Evolutionary conservation across 768 basidiomycete genomes (phyloP).

Genomic region (Collybia sp.): DNA sequence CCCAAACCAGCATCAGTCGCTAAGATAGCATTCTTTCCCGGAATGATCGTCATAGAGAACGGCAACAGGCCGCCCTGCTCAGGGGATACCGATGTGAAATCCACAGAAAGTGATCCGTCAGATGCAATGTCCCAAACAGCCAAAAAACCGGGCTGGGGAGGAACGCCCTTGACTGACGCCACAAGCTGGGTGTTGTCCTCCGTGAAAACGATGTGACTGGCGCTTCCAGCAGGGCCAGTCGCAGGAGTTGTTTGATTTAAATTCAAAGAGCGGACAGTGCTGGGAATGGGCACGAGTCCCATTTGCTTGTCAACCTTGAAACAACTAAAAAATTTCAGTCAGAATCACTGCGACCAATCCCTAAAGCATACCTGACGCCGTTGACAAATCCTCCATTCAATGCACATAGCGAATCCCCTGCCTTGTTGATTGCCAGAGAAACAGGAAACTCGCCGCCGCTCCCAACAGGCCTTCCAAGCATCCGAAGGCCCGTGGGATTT

Average conservation of each 20-base stretch:
- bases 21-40: constrained; percentile 33
- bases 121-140: constrained; percentile 42
- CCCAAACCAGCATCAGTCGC: constrained; percentile 35
- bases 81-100: constrained; percentile 31
- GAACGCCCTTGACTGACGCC: constrained; percentile 44
- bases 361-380: constrained; percentile 27
- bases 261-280: constrained; percentile 35
- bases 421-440: constrained; percentile 32
- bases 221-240: constrained; percentile 39
- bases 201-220: constrained; percentile 41
- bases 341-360: background rate
- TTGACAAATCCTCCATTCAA: constrained; percentile 41
- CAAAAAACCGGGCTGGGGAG: constrained; percentile 43
- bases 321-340: constrained; percentile 24
- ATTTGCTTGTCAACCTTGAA: constrained; percentile 34
- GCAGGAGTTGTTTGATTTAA: constrained; percentile 50
- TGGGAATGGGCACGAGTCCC: constrained; percentile 33
- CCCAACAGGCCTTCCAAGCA: constrained; percentile 39
- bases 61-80: constrained; percentile 38
- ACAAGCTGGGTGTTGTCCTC: constrained; percentile 39
- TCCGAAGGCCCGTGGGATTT: constrained; percentile 34
- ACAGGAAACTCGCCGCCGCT: constrained; percentile 49
- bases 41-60: constrained; percentile 42
- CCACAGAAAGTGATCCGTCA: constrained; percentile 38
- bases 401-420: constrained; percentile 27